Conservation (phyloP, 495 filamentous ascomycete species). For the Stereocaulon alpinum region DNA sequence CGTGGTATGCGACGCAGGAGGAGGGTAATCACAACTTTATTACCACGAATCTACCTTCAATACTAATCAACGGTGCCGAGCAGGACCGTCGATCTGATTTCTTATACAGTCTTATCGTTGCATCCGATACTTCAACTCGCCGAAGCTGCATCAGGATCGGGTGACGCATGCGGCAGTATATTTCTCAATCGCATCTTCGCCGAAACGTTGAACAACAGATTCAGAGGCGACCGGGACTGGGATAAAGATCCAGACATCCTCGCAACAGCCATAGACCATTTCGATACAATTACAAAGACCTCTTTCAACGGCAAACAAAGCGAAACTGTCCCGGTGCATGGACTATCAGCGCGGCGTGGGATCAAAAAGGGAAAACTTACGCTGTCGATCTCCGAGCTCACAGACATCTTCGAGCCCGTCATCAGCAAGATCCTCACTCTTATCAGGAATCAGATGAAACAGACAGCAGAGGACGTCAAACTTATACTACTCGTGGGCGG, state of each 20-base stretch:
- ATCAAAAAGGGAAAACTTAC: background rate
- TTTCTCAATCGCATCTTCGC: slow-evolving; percentile 64
- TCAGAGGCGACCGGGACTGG: slow-evolving; percentile 25
- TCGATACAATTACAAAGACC: background rate
- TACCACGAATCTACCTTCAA: background rate
- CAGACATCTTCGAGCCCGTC: background rate
- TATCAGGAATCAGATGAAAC: background rate
- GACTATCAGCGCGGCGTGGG: background rate
- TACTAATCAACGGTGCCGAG: background rate
- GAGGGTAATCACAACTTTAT: slow-evolving; percentile 19
- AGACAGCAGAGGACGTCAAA: background rate
- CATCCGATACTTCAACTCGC: slow-evolving; percentile 40
- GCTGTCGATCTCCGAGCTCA: background rate
- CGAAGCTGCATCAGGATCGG: slow-evolving; percentile 53
- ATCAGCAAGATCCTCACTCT: background rate
- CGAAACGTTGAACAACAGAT: slow-evolving; percentile 47
- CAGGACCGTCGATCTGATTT: slow-evolving; percentile 62
- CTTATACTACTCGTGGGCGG: background rate
- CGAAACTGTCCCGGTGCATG: background rate
- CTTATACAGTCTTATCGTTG: slow-evolving; percentile 28
- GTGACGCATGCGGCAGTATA: slow-evolving; percentile 55
- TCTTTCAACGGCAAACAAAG: background rate
- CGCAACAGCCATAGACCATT: background rate
- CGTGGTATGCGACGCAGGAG: slow-evolving; percentile 62
- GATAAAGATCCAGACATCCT: background rate